Conservation (phyloP, 352 stramenopile species). For the Elongisporangium senticosum region DNA sequence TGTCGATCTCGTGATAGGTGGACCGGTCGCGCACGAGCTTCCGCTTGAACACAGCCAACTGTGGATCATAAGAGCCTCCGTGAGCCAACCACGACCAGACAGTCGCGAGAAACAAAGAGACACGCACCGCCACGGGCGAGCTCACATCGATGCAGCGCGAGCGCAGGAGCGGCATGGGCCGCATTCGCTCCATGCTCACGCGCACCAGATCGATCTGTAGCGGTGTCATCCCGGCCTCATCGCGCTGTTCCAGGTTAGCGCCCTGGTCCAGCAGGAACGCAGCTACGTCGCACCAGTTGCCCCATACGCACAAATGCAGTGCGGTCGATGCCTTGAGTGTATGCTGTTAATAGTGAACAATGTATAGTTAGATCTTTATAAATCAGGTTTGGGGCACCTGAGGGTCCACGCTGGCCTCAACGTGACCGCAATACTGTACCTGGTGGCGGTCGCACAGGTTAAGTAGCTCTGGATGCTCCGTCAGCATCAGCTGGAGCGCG, state of each 20-base stretch:
- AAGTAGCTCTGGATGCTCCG: slow-evolving; percentile 16
- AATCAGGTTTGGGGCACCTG: background rate
- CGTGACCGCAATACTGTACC: slow-evolving; percentile 6
- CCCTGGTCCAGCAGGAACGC: slow-evolving; percentile 23
- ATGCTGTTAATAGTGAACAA: slow-evolving; percentile 6
- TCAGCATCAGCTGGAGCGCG: slow-evolving; percentile 11
- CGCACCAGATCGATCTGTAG: slow-evolving; percentile 42
- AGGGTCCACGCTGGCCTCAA: background rate
- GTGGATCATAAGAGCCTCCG: background rate
- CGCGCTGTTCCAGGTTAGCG: slow-evolving; percentile 20
- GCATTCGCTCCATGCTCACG: slow-evolving; percentile 40
- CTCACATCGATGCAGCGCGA: slow-evolving; percentile 29
- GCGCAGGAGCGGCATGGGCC: slow-evolving; percentile 25
- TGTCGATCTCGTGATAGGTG: slow-evolving; percentile 37
- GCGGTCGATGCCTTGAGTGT: slow-evolving; percentile 22
- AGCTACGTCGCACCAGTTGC: slow-evolving; percentile 14
- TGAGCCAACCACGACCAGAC: background rate
- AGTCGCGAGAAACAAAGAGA: background rate
- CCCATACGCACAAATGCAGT: slow-evolving; percentile 32
- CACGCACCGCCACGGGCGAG: slow-evolving; percentile 27
- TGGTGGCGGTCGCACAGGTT: slow-evolving; percentile 15
- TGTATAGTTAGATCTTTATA: background rate
- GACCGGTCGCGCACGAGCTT: slow-evolving; percentile 24
- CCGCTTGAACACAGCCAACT: slow-evolving; percentile 28
- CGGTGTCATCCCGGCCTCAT: slow-evolving; percentile 30